Base-by-base conservation (phyloP, 2,329 filamentous ascomycete species). In the Coniochaeta hoffmannii region DNA sequence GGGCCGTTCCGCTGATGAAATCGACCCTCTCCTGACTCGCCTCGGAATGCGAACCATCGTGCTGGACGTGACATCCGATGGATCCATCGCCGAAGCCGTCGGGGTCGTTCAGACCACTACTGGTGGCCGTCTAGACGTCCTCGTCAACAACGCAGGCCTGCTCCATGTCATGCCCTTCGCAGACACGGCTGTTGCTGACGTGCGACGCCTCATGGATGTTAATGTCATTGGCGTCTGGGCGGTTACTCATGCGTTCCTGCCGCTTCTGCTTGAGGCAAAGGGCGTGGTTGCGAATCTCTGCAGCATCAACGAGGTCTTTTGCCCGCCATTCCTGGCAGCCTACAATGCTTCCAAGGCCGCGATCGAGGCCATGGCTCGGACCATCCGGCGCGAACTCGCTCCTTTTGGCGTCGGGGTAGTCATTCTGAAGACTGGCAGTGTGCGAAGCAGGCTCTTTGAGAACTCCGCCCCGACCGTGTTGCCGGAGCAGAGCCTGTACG, bases 261-360 rank as follows among this genome's bases (percentile, higher is more conserved):
- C 68, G 5, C 62, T 68, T 8, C 60, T 71, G 7, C 59, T 66
- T n/a, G 56, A 53, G 6, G 56, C 61, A 5, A 24, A 49, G 12
- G 62, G 64, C 26, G 56, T 61, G 28, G 60, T 69, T 2, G 66
- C 60, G 14, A 64, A 56, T 36, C 44, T 69, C n/a, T 61, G 64
- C 36, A 66, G 63, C 53, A 44, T 69, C n/a, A 66, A 64, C 57
- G 63, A 63, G 57, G 58, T 65, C 28, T 62, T 68, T 54, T 58
- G 61, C 56, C 64, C 66, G 26, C 64, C 66, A 2, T 70, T 64
- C 59, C 62, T 64, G 50, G 58, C 50, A 1, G 62, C 64, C 22
- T 70, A 70, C 57, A 66, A 63, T 34, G 65, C 64, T 2, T 66
- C 64, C 53, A 69, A 70, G 57, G 65, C 63, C 0, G 66, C 68